These are phyloP conservation scores for Arachnomyces sp. DNA, from an alignment of 2,329 filamentous ascomycete genomes.

Conservation along the genomic window DNA sequence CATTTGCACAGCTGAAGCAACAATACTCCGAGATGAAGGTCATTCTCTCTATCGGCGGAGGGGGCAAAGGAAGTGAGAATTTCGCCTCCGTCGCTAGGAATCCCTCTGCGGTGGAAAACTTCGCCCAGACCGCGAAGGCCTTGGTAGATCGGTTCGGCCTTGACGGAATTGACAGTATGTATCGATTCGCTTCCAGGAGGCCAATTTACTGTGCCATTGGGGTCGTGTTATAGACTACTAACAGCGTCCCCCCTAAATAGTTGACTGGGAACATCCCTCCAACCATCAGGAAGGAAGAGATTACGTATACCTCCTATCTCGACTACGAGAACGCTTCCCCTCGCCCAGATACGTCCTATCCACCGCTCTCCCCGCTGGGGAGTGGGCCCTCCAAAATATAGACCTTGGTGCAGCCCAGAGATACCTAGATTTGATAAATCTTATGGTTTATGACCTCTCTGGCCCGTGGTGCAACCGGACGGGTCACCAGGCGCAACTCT, in stretches of 20 bases:
- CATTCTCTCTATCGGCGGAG: constrained; percentile 69
- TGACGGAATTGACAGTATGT: constrained; percentile 67
- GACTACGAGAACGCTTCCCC: constrained; percentile 59
- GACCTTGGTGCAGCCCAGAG: constrained; percentile 54
- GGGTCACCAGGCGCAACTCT: constrained; percentile 71
- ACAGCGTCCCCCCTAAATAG: constrained; percentile 34
- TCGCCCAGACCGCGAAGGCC: constrained; percentile 58
- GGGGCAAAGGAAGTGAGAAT: constrained; percentile 52
- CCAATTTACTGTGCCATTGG: background rate
- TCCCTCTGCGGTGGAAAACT: constrained; percentile 55
- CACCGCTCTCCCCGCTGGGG: constrained; percentile 61
- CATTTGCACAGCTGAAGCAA: constrained; percentile 63
- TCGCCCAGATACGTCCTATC: constrained; percentile 61
- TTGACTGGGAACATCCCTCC: constrained; percentile 72
- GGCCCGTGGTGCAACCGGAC: constrained; percentile 60
- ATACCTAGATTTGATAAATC: constrained; percentile 66
- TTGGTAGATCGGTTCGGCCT: constrained; percentile 63
- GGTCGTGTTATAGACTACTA: background rate
- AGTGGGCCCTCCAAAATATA: constrained; percentile 60
- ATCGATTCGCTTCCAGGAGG: background rate
- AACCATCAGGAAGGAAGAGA: constrained; percentile 58
- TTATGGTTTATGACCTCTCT: constrained; percentile 74
- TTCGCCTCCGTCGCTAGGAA: constrained; percentile 61
- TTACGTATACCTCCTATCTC: constrained; percentile 60
- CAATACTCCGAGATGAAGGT: constrained; percentile 63